phyloP scores from a whole-genome alignment of 1,139 yeast species.

The Yamadazyma friedrichii region DNA sequence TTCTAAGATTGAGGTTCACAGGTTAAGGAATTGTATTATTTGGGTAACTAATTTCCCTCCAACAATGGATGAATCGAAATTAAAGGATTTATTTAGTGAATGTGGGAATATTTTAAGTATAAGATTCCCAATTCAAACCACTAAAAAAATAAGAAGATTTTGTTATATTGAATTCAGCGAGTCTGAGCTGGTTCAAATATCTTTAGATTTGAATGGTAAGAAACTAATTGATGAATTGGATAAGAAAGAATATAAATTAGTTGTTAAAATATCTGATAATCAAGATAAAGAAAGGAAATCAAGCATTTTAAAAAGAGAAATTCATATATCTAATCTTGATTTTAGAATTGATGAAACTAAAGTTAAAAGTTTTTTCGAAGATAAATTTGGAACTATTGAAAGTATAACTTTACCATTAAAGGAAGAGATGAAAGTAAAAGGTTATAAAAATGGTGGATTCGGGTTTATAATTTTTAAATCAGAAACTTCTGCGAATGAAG shows the following conservation, averaged over 20 bases:
- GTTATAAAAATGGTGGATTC: conserved; percentile 47
- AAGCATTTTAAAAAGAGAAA: conserved; percentile 20
- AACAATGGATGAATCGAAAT: conserved; percentile 35
- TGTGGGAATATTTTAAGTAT: conserved; percentile 52
- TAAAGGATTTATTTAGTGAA: conserved; percentile 42
- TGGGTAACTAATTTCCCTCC: conserved; percentile 80
- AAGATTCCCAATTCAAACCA: conserved; percentile 66
- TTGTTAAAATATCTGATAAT: conserved; percentile 17
- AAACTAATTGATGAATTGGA: conserved; percentile 21
- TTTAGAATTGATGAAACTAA: conserved; percentile 27
- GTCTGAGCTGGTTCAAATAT: conserved; percentile 46
- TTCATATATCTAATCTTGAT: conserved; percentile 72
- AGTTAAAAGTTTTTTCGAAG: conserved; percentile 27
- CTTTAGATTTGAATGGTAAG: conserved; percentile 47
- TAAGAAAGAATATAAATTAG: conserved; percentile 19
- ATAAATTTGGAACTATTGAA: conserved; percentile 41
- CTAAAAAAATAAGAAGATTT: conserved; percentile 61
- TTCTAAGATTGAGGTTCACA: conserved; percentile 42
- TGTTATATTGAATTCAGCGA: conserved; percentile 67
- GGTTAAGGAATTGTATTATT: conserved; percentile 47
- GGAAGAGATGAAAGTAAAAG: conserved; percentile 23
- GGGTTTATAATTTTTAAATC: conserved; percentile 53
- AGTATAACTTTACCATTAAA: conserved; percentile 49
- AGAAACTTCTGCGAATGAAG: conserved; percentile 37
- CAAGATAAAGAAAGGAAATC: conserved; percentile 8